Base-by-base conservation (phyloP, 1,139 yeast genomes). In the Taiozyma sp. region DNA sequence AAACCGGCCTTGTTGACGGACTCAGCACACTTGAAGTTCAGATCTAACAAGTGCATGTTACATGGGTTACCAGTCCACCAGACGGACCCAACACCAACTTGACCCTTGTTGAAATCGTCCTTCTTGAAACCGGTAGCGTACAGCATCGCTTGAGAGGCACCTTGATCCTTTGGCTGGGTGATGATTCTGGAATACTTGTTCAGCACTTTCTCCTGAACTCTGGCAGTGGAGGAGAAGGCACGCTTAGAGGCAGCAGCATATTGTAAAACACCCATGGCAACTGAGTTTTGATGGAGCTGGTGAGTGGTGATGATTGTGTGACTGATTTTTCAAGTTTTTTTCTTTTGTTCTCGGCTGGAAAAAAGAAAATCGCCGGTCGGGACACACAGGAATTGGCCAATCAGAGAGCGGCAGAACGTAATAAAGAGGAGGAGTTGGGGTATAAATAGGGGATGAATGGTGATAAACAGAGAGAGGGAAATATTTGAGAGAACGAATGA, bases 31-130 rank as follows among this genome's bases (percentile, higher is more conserved):
- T 80, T 75, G 68, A 86, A 70, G 73, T 91, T 91, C 66, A 92
- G 78, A 55, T 90, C 97, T 77, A 92, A 76, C 67, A 92, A 75
- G 68, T 92, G 97, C 91, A 91, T 90, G 74, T 92, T 92, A 75
- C 98, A 92, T 41, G 97, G 97, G 73, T 92, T 92, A 66, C 98
- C 98, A 16, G 95, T 79, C 96, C 97, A 92, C 98, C 98, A 92
- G 53, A 91, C 93, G 8, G 96, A 88, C 36, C 97, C 96, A 49
- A 92, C 96, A 68, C 97, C 98, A 52, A 92, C 84, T 73, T 92
- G 97, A 44, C 92, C 96, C 70, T 88, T 89, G 61, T 69, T 60
- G 73, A 92, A 82, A 68, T 92, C 97, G 16, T 73, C 87, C 43
- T 84, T 83, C 50, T 79, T 74, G 76, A 93, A 92, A 27, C 99